Evolutionary conservation across 108 stramenopile species (phyloP).

Genomic region (Conticribra guillardii): DNA sequence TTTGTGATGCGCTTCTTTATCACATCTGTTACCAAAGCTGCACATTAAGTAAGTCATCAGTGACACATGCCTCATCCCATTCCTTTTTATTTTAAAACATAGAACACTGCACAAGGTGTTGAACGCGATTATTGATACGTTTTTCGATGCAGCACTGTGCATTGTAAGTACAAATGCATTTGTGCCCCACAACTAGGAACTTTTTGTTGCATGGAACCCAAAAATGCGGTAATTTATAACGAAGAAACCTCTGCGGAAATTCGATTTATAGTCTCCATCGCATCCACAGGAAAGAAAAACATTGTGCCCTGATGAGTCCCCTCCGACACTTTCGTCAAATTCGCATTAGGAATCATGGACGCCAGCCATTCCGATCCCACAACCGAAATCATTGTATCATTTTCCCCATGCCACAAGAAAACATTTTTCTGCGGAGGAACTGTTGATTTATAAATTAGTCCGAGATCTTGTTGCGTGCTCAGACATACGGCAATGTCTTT

Average conservation of each 20-base stretch:
- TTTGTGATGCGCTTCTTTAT: too few relatives aligned
- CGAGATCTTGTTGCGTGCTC: slow-evolving; percentile 32
- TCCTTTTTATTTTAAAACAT: too few relatives aligned
- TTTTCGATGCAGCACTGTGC: too few relatives aligned
- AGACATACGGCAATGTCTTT: slow-evolving; percentile 34
- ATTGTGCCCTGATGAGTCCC: slow-evolving; percentile 39
- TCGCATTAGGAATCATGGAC: slow-evolving; percentile 9
- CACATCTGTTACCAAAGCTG: too few relatives aligned
- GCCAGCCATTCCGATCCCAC: slow-evolving; percentile 26
- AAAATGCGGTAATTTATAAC: too few relatives aligned
- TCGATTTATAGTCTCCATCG: slow-evolving; percentile 19
- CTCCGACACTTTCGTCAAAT: background rate
- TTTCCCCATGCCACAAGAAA: slow-evolving; percentile 31
- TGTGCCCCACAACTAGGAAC: too few relatives aligned
- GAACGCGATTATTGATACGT: too few relatives aligned
- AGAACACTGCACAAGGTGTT: too few relatives aligned
- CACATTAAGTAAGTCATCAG: too few relatives aligned
- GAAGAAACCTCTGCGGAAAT: slow-evolving; percentile 15
- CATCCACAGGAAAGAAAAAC: slow-evolving; percentile 29
- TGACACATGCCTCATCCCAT: too few relatives aligned
- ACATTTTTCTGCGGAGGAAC: slow-evolving; percentile 23
- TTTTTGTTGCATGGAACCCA: too few relatives aligned
- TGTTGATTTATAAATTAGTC: slow-evolving; percentile 9
- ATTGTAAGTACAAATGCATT: too few relatives aligned
- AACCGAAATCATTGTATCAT: slow-evolving; percentile 31